Percentiles rank a stretch among this genome's conserved stretches.
phyloP scores from a whole-genome alignment of 202 grass and related monocot genomes.

The Cymbopogon flexuosus region DNA sequence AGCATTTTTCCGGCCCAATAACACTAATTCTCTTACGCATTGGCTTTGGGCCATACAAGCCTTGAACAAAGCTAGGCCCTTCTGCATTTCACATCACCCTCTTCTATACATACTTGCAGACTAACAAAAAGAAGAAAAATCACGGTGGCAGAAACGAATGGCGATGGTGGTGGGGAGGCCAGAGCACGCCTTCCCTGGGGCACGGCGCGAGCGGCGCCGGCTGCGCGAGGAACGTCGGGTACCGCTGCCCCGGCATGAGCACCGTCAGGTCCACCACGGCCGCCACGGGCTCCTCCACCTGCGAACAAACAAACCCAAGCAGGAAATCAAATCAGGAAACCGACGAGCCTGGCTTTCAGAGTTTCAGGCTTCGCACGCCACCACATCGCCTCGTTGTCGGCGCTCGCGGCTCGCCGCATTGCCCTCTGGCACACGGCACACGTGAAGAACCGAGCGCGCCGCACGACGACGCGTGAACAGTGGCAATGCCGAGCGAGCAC shows the following conservation, averaged over 20 bases:
- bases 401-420: no score
- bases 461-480: no score
- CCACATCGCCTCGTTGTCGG: no score
- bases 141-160: slow-evolving; percentile 8
- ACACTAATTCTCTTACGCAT: not conserved
- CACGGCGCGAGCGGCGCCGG: slow-evolving; percentile 69
- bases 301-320: not conserved
- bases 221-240: slow-evolving; percentile 83
- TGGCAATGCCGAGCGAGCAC: not conserved
- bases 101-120: not conserved
- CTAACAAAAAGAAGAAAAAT: not conserved
- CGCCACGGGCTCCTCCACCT: slow-evolving; percentile 43
- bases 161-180: slow-evolving; percentile 52
- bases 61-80: not conserved
- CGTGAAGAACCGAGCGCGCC: slow-evolving; percentile 13
- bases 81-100: not conserved
- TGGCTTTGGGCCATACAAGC: not conserved
- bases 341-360: not conserved
- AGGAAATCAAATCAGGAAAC: not conserved
- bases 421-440: slow-evolving; percentile 12
- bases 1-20: not conserved
- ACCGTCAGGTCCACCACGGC: slow-evolving; percentile 52
- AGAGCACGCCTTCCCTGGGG: slow-evolving; percentile 62
- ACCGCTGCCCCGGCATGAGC: slow-evolving; percentile 88
- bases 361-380: no score